A percentile compares a stretch with the other conserved stretches of the same genome.
phyloP scores from a whole-genome alignment of 75 land plant species.

The Isoetes taiwanensis region DNA sequence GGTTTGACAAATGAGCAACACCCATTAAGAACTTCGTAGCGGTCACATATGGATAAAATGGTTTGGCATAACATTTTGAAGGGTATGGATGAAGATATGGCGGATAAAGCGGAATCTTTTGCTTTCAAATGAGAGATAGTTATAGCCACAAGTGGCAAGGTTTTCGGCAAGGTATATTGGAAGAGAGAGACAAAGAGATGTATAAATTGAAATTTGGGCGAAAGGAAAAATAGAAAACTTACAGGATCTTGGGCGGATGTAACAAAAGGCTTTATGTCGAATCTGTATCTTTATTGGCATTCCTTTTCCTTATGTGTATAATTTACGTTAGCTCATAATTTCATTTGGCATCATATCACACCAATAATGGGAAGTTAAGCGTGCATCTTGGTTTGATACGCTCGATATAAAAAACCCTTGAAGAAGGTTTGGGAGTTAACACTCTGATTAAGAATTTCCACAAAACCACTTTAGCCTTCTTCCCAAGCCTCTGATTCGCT shows the following conservation, averaged over 20 bases:
- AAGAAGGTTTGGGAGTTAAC: too few species aligned
- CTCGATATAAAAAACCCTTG: too few species aligned
- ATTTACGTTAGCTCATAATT: too few species aligned
- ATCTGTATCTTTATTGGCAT: too few species aligned
- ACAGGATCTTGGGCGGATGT: constrained; percentile 32
- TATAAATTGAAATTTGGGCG: constrained; percentile 38
- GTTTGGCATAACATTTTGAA: constrained; percentile 61
- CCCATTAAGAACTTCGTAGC: constrained; percentile 36
- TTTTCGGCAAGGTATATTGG: constrained; percentile 78
- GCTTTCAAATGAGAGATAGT: constrained; percentile 46
- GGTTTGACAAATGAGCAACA: constrained; percentile 82
- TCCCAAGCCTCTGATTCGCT: too few species aligned
- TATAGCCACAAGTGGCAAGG: constrained; percentile 96
- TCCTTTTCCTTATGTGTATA: too few species aligned
- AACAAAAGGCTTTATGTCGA: constrained; percentile 40
- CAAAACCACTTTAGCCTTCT: too few species aligned
- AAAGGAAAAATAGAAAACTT: constrained; percentile 45
- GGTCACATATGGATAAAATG: constrained; percentile 73
- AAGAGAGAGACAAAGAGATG: constrained; percentile 48
- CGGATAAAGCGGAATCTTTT: constrained; percentile 47
- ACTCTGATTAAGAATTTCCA: too few species aligned
- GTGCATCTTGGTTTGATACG: too few species aligned
- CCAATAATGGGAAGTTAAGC: too few species aligned
- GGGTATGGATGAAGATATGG: constrained; percentile 91
- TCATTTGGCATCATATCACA: too few species aligned